Base-by-base conservation (phyloP, 805 yeast genomes). In the Ogataea kodamae region DNA sequence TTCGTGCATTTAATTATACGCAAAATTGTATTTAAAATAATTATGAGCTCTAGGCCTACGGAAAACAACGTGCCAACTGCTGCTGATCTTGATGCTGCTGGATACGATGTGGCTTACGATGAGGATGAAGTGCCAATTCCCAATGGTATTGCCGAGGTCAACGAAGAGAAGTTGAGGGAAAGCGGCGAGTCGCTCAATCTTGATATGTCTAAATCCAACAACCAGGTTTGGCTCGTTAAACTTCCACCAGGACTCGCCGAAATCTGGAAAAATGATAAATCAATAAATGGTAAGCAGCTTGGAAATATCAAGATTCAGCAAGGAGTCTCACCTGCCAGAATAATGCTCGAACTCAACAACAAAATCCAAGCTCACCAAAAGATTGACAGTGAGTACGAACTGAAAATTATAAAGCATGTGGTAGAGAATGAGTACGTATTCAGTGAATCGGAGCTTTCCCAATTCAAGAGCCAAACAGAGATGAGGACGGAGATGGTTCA, bases 191-290 rank as follows among this genome's bases (percentile, higher is more conserved):
- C 85, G 9, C 68, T 89, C 18, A 94, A 92, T 57, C 67, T 92
- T 59, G 85, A 88, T 53, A 60, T 88, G 32, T 42, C 67, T 1
- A 64, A 67, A 18, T 75, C 80, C 10, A 68, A 62, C 29, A 80
- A 82, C 50, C 87, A 87, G 47, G 80, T 92, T 25, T 92, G 97
- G 98, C 67, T 92, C 14, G 95, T 92, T 15, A 76, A 92, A 48
- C 64, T 92, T 52, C 97, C 98, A 2, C 78, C 85, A 52, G 87
- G 87, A 52, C 64, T 92, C 41, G 82, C 95, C 18, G 85, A 81
- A 24, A 69, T 74, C 45, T 87, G 97, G 95, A 71, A 78, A 34
- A 70, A 81, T 42, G 70, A 74, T 33, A 75, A 68, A 15, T 63
- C 65, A 26, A 60, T 81, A 30, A 70, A 75, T 33, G 96, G 96